Conservation (phyloP, 2,329 filamentous ascomycete genomes). For the Calycina marina region DNA sequence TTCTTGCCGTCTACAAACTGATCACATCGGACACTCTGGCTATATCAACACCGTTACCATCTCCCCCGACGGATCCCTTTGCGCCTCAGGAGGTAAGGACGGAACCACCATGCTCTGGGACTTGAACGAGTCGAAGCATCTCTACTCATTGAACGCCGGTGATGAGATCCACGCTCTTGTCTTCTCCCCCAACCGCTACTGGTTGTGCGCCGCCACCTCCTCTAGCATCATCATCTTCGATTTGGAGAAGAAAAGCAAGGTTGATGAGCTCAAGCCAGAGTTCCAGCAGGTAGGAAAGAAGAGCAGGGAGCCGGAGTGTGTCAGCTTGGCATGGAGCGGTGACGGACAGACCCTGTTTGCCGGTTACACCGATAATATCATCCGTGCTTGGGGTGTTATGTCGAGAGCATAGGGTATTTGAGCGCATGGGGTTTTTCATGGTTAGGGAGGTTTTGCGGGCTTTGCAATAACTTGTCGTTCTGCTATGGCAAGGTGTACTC, state of each 20-base stretch:
- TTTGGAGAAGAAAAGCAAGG: slow-evolving; percentile 99
- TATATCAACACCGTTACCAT: slow-evolving; percentile 99
- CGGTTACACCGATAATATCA: slow-evolving; percentile 99
- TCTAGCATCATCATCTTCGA: slow-evolving; percentile 99
- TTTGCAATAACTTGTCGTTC: slow-evolving; percentile 20
- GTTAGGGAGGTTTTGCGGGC: slow-evolving; percentile 19
- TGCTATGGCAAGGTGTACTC: slow-evolving; percentile 20
- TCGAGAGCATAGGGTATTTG: slow-evolving; percentile 56
- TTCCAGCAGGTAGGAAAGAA: slow-evolving; percentile 95
- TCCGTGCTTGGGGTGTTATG: slow-evolving; percentile 96
- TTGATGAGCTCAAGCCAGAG: slow-evolving; percentile 98
- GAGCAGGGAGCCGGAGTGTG: slow-evolving; percentile 96
- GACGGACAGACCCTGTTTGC: slow-evolving; percentile 99
- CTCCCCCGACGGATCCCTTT: slow-evolving; percentile 97
- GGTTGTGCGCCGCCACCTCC: slow-evolving; percentile 96
- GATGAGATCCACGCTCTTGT: slow-evolving; percentile 99
- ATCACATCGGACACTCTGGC: slow-evolving; percentile 98
- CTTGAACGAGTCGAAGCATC: slow-evolving; percentile 99
- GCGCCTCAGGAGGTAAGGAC: slow-evolving; percentile 98
- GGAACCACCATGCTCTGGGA: slow-evolving; percentile 99
- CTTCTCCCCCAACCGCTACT: slow-evolving; percentile 99
- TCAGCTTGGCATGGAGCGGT: slow-evolving; percentile 92
- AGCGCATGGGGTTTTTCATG: slow-evolving; percentile 17
- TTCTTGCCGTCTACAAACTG: slow-evolving; percentile 98
- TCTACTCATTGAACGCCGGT: slow-evolving; percentile 98